Evolutionary conservation across 1,139 yeast species (phyloP), one percentile per base, ranked within the genome.

Genomic region (Taphrina pruni): DNA sequence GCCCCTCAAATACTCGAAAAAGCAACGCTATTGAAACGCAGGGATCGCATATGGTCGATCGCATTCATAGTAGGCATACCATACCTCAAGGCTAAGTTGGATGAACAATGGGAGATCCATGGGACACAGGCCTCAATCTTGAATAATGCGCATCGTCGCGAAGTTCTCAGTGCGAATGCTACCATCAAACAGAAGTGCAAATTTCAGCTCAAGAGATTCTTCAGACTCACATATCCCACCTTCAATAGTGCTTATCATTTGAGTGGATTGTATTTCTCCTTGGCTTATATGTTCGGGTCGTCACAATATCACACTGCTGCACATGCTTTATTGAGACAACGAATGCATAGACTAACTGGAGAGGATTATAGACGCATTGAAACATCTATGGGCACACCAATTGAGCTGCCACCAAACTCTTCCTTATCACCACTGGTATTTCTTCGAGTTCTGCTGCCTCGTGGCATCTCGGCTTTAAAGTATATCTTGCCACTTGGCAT

Each of bases 401-500:
- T 64, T 17, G 55, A 46, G 9, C 36, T 64, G 26, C 67, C 67
- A 12, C 61, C 67, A n/a, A 64, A 64, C 17, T 69, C 68, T 32
- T 69, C 64, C 20, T 48, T 60, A 8, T 58, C 65, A 11, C 70
- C 69, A 6, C 64, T 65, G 9, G 69, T 57, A 6, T 57, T 58
- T 43, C 54, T 51, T 26, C 54, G 64, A 8, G 6, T 65, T 3
- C 43, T 65, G 41, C 35, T 65, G 11, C 69, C 69, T 20, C 51
- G 58, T 12, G 60, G 60, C 11, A 48, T 70, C 26, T 51, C 70
- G 12, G 64, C 70, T 1, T 43, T 70, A 21, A 61, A 60, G 39
- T 32, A 79, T 64, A 81, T 89, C 43, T 86, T 94, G 79, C 98
- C 98, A 0, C 84, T 89, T 0, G 90, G 96, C 1, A 89, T 94